Percentiles rank a stretch among this genome's conserved stretches.
Evolutionary conservation across 805 yeast genomes (phyloP).

Genomic region (Ogataea neopini): DNA sequence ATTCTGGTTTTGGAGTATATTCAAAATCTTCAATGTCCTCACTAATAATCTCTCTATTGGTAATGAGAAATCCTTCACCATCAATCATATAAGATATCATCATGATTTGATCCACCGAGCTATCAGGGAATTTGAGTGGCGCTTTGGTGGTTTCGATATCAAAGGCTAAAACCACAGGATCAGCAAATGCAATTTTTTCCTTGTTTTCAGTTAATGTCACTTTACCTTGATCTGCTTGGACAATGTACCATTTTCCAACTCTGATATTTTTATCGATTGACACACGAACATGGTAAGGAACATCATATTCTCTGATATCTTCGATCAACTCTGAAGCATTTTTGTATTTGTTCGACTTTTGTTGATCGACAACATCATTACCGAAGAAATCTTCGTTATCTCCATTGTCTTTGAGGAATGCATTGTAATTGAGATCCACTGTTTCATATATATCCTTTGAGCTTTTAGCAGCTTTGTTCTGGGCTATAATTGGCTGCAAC

Average conservation of each 20-base stretch:
- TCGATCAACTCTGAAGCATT: conserved; percentile 68
- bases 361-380: conserved; percentile 23
- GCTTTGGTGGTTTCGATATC: conserved; percentile 98
- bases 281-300: conserved; percentile 94
- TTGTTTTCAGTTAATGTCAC: conserved; percentile 57
- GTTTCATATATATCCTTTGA: conserved; percentile 68
- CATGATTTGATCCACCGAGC: conserved; percentile 89
- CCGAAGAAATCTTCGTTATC: conserved; percentile 31
- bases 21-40: conserved; percentile 96
- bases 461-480: conserved; percentile 61
- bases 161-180: conserved; percentile 93
- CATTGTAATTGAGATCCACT: conserved; percentile 43
- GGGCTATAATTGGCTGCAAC: conserved; percentile 67
- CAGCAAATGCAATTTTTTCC: conserved; percentile 90
- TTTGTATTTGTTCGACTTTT: conserved; percentile 22
- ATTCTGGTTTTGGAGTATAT: conserved; percentile 96
- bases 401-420: conserved; percentile 33
- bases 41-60: conserved; percentile 90
- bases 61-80: conserved; percentile 92
- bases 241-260: conserved; percentile 95
- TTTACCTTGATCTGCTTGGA: conserved; percentile 60
- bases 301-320: conserved; percentile 92
- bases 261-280: conserved; percentile 86
- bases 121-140: conserved; percentile 93
- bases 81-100: conserved; percentile 99